These are phyloP conservation scores for Sicyos edulis DNA, from an alignment of 306 rosid species.

Conservation along the genomic window DNA sequence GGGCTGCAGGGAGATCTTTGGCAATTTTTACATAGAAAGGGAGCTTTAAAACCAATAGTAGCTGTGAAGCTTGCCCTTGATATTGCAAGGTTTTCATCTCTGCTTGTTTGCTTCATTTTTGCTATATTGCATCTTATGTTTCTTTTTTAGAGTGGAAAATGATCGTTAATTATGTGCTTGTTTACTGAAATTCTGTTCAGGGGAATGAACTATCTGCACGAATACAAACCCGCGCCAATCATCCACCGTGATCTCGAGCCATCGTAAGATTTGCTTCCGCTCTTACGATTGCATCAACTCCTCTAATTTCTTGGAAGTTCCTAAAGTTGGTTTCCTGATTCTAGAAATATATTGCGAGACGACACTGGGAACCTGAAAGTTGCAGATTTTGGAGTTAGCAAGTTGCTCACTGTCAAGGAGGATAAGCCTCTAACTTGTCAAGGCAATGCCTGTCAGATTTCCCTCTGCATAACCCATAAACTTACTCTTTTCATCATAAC, in stretches of 20 bases:
- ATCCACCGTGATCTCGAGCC: slow-evolving; percentile 99
- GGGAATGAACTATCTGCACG: slow-evolving; percentile 92
- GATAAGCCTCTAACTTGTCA: slow-evolving; percentile 77
- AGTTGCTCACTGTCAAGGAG: slow-evolving; percentile 86
- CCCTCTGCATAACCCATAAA: not conserved
- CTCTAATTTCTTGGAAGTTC: slow-evolving; percentile 19
- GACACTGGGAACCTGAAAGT: slow-evolving; percentile 90
- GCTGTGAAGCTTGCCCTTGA: slow-evolving; percentile 83
- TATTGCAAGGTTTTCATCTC: slow-evolving; percentile 68
- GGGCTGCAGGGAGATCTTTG: slow-evolving; percentile 74
- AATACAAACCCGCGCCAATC: slow-evolving; percentile 84
- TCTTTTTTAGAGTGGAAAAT: not conserved
- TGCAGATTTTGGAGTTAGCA: slow-evolving; percentile 96
- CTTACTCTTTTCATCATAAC: not conserved
- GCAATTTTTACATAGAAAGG: slow-evolving; percentile 52
- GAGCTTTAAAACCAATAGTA: slow-evolving; percentile 55
- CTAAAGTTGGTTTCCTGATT: slow-evolving; percentile 34
- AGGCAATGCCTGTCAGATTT: slow-evolving; percentile 72
- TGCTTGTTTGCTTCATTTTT: not conserved
- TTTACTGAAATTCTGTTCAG: slow-evolving; percentile 33
- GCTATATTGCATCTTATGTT: not conserved
- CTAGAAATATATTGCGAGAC: slow-evolving; percentile 96
- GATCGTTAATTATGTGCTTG: not conserved
- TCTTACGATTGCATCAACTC: not conserved
- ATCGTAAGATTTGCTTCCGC: slow-evolving; percentile 53